Evolutionary conservation across 306 rosid species (phyloP).

Genomic region (Cicer pinnatifidum): DNA sequence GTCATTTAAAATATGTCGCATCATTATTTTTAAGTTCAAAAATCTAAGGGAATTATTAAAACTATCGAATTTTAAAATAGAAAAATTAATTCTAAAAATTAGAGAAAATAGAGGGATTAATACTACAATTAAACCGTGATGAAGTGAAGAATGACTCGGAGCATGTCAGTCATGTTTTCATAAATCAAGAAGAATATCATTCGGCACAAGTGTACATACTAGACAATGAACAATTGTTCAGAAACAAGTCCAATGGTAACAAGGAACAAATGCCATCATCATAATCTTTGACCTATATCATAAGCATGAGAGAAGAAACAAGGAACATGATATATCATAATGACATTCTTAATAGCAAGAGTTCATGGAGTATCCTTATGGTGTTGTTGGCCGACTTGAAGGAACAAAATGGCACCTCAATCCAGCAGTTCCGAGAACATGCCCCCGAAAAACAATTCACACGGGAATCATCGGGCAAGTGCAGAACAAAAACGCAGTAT

Average conservation of each 20-base stretch:
- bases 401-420: constrained; percentile 28
- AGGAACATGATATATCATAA: constrained; percentile 21
- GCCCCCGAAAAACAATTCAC: constrained; percentile 33
- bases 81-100: no score
- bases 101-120: no score
- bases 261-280: constrained; percentile 33
- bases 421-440: constrained; percentile 39
- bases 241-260: constrained; percentile 44
- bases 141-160: constrained; percentile 36
- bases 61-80: no score
- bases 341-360: constrained; percentile 37
- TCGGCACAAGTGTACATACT: constrained; percentile 37
- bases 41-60: no score
- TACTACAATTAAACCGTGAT: no score
- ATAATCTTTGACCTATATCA: constrained; percentile 39
- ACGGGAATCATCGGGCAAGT: constrained; percentile 15
- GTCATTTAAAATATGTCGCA: no score
- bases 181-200: constrained; percentile 45
- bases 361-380: constrained; percentile 31
- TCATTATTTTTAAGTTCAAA: no score
- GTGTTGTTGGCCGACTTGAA: constrained; percentile 33
- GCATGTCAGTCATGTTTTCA: constrained; percentile 38
- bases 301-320: constrained; percentile 21
- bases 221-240: constrained; percentile 50
- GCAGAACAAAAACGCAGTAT: constrained; percentile 34